These are phyloP conservation scores for Geosiphon pyriformis DNA, from an alignment of 192 early-diverging fungal genomes.

Conservation along the genomic window DNA sequence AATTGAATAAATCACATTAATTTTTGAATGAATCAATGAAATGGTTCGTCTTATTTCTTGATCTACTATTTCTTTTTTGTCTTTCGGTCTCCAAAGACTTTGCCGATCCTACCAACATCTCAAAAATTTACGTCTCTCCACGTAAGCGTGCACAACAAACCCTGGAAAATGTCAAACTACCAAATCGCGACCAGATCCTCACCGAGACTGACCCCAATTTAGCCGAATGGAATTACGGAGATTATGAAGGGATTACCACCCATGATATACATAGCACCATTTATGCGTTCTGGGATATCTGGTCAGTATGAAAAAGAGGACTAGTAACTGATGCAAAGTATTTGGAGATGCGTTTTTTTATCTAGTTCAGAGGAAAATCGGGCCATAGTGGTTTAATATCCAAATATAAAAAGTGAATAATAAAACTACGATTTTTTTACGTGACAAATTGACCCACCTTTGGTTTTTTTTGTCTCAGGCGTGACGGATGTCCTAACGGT, in stretches of 20 bases:
- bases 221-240: slow-evolving; percentile 42
- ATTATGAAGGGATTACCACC: slow-evolving; percentile 41
- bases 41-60: neutral
- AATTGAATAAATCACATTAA: no score
- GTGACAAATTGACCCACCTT: no score
- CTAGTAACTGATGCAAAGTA: slow-evolving; percentile 30
- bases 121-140: slow-evolving; percentile 31
- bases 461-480: neutral
- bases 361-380: no score
- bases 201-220: slow-evolving; percentile 29
- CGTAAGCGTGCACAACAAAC: slow-evolving; percentile 39
- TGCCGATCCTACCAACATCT: slow-evolving; percentile 36
- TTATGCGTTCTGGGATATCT: slow-evolving; percentile 17
- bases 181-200: slow-evolving; percentile 22
- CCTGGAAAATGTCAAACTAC: slow-evolving; percentile 20
- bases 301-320: slow-evolving; percentile 16
- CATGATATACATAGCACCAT: slow-evolving; percentile 34
- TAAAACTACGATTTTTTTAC: no score
- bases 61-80: neutral
- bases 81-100: slow-evolving; percentile 18
- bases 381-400: no score
- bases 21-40: no score
- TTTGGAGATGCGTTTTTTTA: slow-evolving; percentile 27
- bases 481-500: slow-evolving; percentile 31
- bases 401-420: no score